Evolutionary conservation across 768 basidiomycete genomes (phyloP).

Genomic region (Pleurotus sapidus): DNA sequence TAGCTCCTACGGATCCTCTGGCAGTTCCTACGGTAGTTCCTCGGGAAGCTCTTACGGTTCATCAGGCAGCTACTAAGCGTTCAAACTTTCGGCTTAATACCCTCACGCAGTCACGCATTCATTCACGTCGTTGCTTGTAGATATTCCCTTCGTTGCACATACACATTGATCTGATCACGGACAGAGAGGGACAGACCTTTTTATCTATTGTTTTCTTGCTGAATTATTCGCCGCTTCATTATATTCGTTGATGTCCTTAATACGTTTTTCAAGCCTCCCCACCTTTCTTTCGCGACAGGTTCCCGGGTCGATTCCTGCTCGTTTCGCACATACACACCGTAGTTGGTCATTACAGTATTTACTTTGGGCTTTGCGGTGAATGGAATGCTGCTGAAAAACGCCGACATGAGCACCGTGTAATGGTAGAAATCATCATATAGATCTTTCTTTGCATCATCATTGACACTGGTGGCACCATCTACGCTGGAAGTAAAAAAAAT

Average conservation of each 20-base stretch:
- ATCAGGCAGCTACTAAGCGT: constrained; percentile 27
- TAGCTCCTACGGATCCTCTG: constrained; percentile 16
- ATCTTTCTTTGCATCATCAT: too few relatives aligned
- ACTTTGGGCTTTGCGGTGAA: constrained; percentile 8
- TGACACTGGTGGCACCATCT: not conserved
- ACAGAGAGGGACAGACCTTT: constrained; percentile 22
- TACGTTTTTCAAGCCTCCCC: constrained; percentile 26
- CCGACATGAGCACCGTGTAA: constrained; percentile 2
- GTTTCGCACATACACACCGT: constrained; percentile 9
- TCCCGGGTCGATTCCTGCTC: constrained; percentile 24
- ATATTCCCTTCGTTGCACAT: constrained; percentile 21
- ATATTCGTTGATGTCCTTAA: constrained; percentile 36
- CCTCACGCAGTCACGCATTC: constrained; percentile 21
- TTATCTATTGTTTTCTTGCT: constrained; percentile 35
- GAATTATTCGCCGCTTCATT: constrained; percentile 17
- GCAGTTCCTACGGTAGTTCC: constrained; percentile 19
- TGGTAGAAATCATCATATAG: not conserved
- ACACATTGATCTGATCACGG: constrained; percentile 13
- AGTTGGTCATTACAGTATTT: constrained; percentile 1
- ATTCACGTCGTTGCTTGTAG: constrained; percentile 32
- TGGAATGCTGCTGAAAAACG: constrained; percentile 19
- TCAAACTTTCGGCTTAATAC: constrained; percentile 12
- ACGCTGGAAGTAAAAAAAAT: not conserved
- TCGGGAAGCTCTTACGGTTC: constrained; percentile 20
- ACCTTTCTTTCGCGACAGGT: constrained; percentile 7